Percentiles rank a stretch among this genome's conserved stretches.
Evolutionary conservation across 2,329 filamentous ascomycete species (phyloP).

Genomic region (Ambrosiella beaveri): DNA sequence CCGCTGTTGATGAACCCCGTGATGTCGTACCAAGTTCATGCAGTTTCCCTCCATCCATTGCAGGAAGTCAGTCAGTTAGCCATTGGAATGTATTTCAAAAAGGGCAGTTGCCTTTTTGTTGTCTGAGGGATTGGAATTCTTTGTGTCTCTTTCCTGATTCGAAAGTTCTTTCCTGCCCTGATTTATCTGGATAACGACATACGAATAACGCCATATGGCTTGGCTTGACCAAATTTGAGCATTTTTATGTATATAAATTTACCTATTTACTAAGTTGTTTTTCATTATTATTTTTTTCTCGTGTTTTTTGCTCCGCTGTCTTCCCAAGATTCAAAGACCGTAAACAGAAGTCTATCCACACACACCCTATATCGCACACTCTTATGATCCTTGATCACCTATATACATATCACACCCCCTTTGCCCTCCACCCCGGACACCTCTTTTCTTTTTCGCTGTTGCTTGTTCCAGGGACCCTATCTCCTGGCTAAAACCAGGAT

Average conservation of each 20-base stretch:
- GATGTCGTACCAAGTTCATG: not conserved
- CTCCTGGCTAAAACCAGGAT: not conserved
- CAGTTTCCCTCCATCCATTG: not conserved
- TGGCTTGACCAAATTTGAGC: not conserved
- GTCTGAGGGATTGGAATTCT: not conserved
- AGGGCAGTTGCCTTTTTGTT: not conserved
- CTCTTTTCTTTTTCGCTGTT: not conserved
- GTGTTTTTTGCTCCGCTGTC: too few relatives aligned
- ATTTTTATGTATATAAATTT: not conserved
- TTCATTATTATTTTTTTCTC: not conserved
- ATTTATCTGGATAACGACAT: not conserved
- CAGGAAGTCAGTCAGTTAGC: not conserved
- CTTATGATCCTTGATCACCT: not conserved
- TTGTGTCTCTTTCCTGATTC: not conserved
- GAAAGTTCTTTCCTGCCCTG: not conserved
- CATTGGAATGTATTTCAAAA: not conserved
- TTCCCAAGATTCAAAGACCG: too few relatives aligned
- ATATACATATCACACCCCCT: not conserved
- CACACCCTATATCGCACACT: not conserved
- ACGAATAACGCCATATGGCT: not conserved
- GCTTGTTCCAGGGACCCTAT: not conserved
- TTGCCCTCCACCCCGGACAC: not conserved
- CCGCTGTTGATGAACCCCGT: not conserved
- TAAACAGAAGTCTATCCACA: not conserved
- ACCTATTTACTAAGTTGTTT: not conserved